Evolutionary conservation across 139 green algal species (phyloP).

Genomic region (Tetradesmus obliquus): DNA sequence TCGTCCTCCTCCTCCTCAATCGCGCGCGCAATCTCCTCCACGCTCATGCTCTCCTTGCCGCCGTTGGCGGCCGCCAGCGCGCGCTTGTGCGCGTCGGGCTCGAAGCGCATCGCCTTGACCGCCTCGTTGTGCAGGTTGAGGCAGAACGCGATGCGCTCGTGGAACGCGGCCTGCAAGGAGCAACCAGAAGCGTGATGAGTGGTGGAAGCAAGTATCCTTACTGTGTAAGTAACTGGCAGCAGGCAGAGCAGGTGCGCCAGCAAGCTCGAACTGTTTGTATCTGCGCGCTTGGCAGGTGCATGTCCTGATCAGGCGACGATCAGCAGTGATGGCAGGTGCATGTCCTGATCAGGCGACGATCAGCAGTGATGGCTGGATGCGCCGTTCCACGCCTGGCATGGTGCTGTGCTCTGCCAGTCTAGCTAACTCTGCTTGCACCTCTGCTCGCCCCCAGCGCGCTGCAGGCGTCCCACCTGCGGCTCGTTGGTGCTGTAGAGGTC

Average conservation of each 20-base stretch:
- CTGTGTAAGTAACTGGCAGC: too few relatives aligned
- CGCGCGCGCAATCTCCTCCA: constrained; percentile 64
- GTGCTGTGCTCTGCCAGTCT: too few relatives aligned
- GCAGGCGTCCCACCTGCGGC: constrained; percentile 53
- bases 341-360: too few relatives aligned
- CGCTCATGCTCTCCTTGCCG: constrained; percentile 72
- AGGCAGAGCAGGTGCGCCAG: too few relatives aligned
- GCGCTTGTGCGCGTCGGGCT: constrained; percentile 49
- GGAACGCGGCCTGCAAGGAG: constrained; percentile 80
- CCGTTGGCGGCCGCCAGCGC: constrained; percentile 74
- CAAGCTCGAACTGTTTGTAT: too few relatives aligned
- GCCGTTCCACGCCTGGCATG: too few relatives aligned
- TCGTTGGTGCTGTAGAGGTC: constrained; percentile 87
- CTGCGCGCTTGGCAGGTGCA: too few relatives aligned
- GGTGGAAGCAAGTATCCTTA: too few relatives aligned
- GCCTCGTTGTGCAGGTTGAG: constrained; percentile 98
- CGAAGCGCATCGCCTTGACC: constrained; percentile 66
- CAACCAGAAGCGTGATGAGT: background rate
- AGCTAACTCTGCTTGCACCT: background rate
- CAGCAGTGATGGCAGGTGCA: too few relatives aligned
- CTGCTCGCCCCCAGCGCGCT: background rate
- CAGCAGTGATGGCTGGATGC: too few relatives aligned
- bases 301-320: too few relatives aligned
- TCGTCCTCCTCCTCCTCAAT: constrained; percentile 45
- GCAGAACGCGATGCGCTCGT: constrained; percentile 96